Conservation (phyloP, 2,329 filamentous ascomycete genomes). For the Fusarium globosum region DNA sequence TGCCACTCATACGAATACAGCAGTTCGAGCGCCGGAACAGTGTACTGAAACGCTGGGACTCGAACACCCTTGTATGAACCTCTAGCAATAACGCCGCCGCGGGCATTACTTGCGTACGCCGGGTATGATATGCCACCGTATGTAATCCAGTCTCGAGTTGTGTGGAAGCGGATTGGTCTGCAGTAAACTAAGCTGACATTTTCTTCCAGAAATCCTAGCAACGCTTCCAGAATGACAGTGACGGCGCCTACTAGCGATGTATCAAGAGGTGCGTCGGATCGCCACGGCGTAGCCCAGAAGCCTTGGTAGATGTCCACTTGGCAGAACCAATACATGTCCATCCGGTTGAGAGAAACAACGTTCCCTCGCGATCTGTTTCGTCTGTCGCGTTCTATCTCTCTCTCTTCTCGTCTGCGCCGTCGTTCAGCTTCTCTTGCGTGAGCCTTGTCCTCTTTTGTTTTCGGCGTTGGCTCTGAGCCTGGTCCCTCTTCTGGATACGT, state of each 20-base stretch:
- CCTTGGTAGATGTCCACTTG: background rate
- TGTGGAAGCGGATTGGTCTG: rapidly evolving
- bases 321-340: background rate
- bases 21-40: background rate
- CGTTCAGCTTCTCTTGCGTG: background rate
- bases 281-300: background rate
- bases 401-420: background rate
- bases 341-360: background rate
- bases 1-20: background rate
- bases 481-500: rapidly evolving
- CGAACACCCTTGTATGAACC: background rate
- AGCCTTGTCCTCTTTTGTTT: background rate
- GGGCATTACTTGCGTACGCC: background rate
- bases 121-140: background rate
- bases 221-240: background rate
- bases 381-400: background rate
- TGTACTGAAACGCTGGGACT: background rate
- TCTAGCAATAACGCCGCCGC: background rate
- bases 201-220: background rate
- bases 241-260: background rate
- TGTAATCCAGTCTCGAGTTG: background rate
- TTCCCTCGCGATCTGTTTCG: background rate
- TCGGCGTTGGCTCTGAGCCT: background rate
- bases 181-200: background rate
- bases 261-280: background rate